Evolutionary conservation across 805 yeast species (phyloP), one percentile per base, ranked within the genome.

Genomic region (Hanseniaspora clermontiae): DNA sequence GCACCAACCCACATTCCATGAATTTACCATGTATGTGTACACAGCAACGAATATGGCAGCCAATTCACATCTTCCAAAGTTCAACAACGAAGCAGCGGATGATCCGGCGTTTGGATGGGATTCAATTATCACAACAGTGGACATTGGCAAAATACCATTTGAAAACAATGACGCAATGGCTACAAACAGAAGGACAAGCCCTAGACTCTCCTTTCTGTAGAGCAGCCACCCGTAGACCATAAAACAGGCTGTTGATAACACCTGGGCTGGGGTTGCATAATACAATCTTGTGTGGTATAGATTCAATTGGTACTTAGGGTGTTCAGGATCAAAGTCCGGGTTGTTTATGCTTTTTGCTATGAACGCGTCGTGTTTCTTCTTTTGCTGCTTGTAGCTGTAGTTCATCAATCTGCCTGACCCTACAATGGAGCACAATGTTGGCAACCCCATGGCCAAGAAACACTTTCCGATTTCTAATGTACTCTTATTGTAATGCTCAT

Each of bases 201-300:
- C 74, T 36, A 82, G 67, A 43, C 73, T 72, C 5, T 75, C 74
- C 32, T 71, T 66, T 31, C 69, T 67, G 38, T 77, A 72, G 14
- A 87, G 63, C 59, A 87, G 78, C 95, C 95, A 87, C 1, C 95
- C 95, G 66, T 77, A 84, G 31, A 82, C 58, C 0, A 78, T 61
- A 9, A 76, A 73, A 0, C 72, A 73, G 31, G 67, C 60, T 3
- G 77, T 63, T 6, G 78, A 60, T 1, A 72, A 39, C 2, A 69
- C 42, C 2, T 78, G 66, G 3, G 84, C 78, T 17, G 74, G 58
- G 10, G 70, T 63, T 7, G 74, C 71, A 9, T 77, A 71, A n/a
- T 73, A 69, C 11, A 84, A 63, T 58, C 93, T 73, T 0, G 84
- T 78, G 49, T 69, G 69, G 55, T 80, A 73, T 39, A 81, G 72